phyloP scores from a whole-genome alignment of 176 grass and related monocot species.

The Aegilops longissima region DNA sequence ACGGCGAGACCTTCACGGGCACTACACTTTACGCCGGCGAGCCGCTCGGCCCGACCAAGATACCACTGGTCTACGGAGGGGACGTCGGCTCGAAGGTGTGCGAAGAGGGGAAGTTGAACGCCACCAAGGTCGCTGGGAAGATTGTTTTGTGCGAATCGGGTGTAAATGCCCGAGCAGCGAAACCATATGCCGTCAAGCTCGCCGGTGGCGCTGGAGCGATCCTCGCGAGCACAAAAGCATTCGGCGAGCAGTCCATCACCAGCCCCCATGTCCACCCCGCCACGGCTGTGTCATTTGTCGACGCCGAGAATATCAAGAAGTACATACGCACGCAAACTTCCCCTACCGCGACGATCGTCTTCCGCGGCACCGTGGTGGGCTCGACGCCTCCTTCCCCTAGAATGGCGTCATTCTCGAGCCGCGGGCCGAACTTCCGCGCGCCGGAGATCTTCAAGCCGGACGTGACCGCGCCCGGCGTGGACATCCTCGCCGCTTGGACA shows the following conservation, averaged over 20 bases:
- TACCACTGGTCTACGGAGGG: slow-evolving; percentile 32
- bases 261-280: slow-evolving; percentile 20
- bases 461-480: slow-evolving; percentile 46
- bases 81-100: slow-evolving; percentile 24
- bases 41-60: background rate
- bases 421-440: slow-evolving; percentile 35
- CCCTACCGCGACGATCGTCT: slow-evolving; percentile 28
- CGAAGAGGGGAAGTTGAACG: slow-evolving; percentile 6
- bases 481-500: slow-evolving; percentile 52
- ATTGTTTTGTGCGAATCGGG: slow-evolving; percentile 54
- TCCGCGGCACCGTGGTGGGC: slow-evolving; percentile 37
- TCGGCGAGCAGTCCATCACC: slow-evolving; percentile 12
- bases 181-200: slow-evolving; percentile 36
- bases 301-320: too few relatives aligned
- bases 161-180: background rate
- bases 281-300: background rate
- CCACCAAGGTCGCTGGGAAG: slow-evolving; percentile 23
- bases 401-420: slow-evolving; percentile 47
- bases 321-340: slow-evolving; percentile 26
- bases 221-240: background rate
- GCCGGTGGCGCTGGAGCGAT: slow-evolving; percentile 50
- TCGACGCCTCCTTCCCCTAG: slow-evolving; percentile 34
- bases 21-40: slow-evolving; percentile 33
- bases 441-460: slow-evolving; percentile 56
- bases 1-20: slow-evolving; percentile 20